Evolutionary conservation across 2,329 filamentous ascomycete species (phyloP).

Genomic region (Stagonosporopsis tanaceti): DNA sequence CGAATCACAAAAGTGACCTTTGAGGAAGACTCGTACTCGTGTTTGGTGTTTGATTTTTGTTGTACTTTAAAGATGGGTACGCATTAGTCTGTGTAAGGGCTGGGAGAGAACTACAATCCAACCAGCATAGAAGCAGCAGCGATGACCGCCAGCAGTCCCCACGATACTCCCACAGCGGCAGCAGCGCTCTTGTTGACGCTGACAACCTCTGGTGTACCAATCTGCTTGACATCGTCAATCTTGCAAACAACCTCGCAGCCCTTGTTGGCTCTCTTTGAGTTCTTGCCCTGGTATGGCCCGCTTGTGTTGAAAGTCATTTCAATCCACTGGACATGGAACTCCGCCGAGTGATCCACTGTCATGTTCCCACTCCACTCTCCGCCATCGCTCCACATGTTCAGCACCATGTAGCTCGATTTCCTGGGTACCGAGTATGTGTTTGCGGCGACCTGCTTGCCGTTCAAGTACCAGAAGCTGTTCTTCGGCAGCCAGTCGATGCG

Average conservation of each 20-base stretch:
- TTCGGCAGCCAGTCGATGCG: constrained; percentile 67
- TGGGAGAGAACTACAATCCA: constrained; percentile 23
- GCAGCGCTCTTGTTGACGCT: constrained; percentile 27
- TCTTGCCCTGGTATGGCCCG: constrained; percentile 40
- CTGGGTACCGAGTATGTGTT: constrained; percentile 65
- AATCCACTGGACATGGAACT: constrained; percentile 69
- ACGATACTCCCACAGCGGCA: constrained; percentile 34
- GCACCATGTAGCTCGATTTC: constrained; percentile 60
- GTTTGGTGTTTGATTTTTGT: background rate
- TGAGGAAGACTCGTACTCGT: background rate
- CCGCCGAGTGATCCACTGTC: constrained; percentile 59
- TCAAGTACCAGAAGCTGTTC: constrained; percentile 64
- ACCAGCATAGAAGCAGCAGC: constrained; percentile 30
- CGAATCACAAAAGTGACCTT: background rate
- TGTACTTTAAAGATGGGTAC: constrained; percentile 7
- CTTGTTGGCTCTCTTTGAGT: constrained; percentile 33
- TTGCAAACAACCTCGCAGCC: constrained; percentile 48
- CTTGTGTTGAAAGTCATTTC: constrained; percentile 63
- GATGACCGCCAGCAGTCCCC: constrained; percentile 35
- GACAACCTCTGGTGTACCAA: constrained; percentile 48
- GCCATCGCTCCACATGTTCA: constrained; percentile 70
- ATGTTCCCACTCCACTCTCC: constrained; percentile 68
- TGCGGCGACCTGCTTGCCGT: constrained; percentile 59
- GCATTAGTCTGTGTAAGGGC: background rate
- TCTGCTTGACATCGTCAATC: constrained; percentile 46